These are phyloP conservation scores for Arthrobotrys musiformis DNA, from an alignment of 2,329 filamentous ascomycete genomes.

Conservation along the genomic window DNA sequence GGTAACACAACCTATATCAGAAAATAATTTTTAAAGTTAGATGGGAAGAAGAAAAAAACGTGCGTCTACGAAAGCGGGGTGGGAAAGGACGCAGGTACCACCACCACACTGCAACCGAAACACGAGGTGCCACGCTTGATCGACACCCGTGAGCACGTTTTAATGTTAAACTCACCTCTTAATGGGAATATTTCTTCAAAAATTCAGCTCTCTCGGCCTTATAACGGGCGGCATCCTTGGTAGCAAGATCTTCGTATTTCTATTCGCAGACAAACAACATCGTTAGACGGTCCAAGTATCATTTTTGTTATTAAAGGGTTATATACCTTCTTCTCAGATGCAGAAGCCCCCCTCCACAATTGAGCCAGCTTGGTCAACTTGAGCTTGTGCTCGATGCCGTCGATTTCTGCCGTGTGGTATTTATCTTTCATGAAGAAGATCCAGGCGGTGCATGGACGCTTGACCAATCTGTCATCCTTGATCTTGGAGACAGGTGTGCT, in stretches of 20 bases:
- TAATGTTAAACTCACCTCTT: slow-evolving; percentile 5
- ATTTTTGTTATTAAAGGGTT: too few relatives aligned
- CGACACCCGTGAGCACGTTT: not conserved
- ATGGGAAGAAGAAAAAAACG: too few relatives aligned
- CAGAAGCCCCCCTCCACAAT: not conserved
- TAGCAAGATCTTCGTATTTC: slow-evolving; percentile 42
- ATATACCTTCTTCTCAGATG: slow-evolving; percentile 43
- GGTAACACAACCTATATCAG: slow-evolving; percentile 33
- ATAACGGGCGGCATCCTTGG: slow-evolving; percentile 26
- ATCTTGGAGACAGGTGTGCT: slow-evolving; percentile 1
- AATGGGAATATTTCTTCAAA: slow-evolving; percentile 43
- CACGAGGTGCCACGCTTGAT: not conserved
- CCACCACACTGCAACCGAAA: not conserved
- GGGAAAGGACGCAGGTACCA: not conserved
- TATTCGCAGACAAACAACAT: not conserved
- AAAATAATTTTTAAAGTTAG: slow-evolving; percentile 44
- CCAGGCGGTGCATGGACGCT: slow-evolving; percentile 12
- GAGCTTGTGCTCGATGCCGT: not conserved
- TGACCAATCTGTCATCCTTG: slow-evolving; percentile 26
- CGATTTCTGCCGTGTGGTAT: not conserved
- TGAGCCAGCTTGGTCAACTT: slow-evolving; percentile 7
- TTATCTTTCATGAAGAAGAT: slow-evolving; percentile 25
- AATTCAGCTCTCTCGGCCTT: slow-evolving; percentile 37
- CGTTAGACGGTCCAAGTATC: not conserved
- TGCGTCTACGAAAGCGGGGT: not conserved